Base-by-base conservation (phyloP, 148 eudicot genomes). In the Beta vulgaris region DNA sequence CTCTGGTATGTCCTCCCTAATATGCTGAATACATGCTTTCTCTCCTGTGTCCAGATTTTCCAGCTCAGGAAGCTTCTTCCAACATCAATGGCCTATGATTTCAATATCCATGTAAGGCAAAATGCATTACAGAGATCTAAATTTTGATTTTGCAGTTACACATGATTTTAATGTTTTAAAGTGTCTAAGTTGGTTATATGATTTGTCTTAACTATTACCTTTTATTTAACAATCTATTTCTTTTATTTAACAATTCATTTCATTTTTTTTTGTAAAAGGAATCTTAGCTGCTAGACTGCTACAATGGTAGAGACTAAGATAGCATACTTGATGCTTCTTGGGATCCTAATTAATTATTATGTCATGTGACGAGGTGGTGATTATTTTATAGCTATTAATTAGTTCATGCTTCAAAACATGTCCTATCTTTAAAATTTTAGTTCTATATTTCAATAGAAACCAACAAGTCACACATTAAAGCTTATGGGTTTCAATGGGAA, bases 21-120 rank as follows among this genome's bases (percentile, higher is more conserved):
- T 49, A 12, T 64, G 26, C 29, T 15, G 10, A 74, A 67, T 18
- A 16, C 25, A 71, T 46, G 53, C 54, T 19, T 40, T n/a, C 35
- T 76, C 67, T 81, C 71, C 74, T 81, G 63, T 79, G 36, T 21
- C 48, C 90, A 95, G 99, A 79, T 90, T 57, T 95, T 95, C 74
- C 85, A 92, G 83, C 97, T 95, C 76, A 85, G 97, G 89, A 95
- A 95, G 89, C 94, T 95, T 80, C 99, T 92, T 72, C 99, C 97
- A 0, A 79, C 89, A 46, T 80, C 97, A 73, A 64, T 86, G 83
- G 85, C 93, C 72, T 95, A 89, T 13, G 99, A 95, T 86, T 95
- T 95, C 81, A 95, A 95, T 82, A 84, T 95, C 74, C 99, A 95
- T 86, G 99, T 95, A 78, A 95, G 99, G 49, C 11, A 19, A 13